Evolutionary conservation across 148 eudicot species (phyloP).

Genomic region (Cornus kousa): DNA sequence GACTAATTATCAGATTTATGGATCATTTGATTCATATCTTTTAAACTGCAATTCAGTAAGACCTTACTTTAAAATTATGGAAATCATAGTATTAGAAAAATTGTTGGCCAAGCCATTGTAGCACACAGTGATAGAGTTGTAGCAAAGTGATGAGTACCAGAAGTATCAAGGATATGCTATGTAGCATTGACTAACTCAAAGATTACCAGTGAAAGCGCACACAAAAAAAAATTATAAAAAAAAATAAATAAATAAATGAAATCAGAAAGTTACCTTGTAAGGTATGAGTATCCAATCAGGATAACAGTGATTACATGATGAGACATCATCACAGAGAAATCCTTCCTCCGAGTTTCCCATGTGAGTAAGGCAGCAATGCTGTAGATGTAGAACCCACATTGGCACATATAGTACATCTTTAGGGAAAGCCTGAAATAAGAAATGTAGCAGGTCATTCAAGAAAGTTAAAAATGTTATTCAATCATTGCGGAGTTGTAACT

Average conservation of each 20-base stretch:
- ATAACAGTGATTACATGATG: constrained; percentile 90
- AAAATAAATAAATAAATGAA: not conserved
- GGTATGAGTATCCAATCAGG: constrained; percentile 72
- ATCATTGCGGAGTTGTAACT: constrained; percentile 1
- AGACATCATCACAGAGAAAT: constrained; percentile 97
- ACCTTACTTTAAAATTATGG: too few species aligned
- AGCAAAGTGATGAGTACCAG: not conserved
- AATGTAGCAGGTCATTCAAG: not conserved
- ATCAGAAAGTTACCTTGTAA: constrained; percentile 51
- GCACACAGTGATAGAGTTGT: not conserved
- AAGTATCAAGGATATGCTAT: not conserved
- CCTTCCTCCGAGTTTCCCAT: constrained; percentile 98
- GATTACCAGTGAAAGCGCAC: not conserved
- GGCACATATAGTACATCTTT: constrained; percentile 83
- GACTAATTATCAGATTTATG: not conserved
- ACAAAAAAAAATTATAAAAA: not conserved
- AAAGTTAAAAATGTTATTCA: constrained; percentile 9
- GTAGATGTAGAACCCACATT: constrained; percentile 87
- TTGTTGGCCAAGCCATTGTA: not conserved
- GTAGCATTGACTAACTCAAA: not conserved
- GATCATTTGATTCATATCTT: not conserved
- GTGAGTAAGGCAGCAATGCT: constrained; percentile 87
- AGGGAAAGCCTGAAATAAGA: constrained; percentile 63
- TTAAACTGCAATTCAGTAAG: not conserved
- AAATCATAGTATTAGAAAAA: not conserved